Percentiles rank a stretch among this genome's conserved stretches.
Evolutionary conservation across 202 grass and related monocot species (phyloP).

Genomic region (Sporobolus alterniflorus): DNA sequence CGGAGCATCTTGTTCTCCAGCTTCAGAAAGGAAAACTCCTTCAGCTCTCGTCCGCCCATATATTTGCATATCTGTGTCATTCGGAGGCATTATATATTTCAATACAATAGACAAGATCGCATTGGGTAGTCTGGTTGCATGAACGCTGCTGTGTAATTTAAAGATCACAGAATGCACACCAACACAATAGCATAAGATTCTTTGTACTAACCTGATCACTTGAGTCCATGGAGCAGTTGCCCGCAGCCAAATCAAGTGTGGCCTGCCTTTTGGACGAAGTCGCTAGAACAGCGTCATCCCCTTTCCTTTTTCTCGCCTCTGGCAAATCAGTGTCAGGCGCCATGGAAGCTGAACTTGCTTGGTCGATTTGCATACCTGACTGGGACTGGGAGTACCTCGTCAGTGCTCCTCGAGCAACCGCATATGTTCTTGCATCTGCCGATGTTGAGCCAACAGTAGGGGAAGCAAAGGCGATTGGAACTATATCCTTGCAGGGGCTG

Average conservation of each 20-base stretch:
- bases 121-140: not conserved
- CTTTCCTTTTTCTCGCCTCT: slow-evolving; percentile 37
- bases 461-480: slow-evolving; percentile 13
- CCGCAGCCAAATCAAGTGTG: not conserved
- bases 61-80: slow-evolving; percentile 18
- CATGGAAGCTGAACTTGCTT: not conserved
- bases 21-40: slow-evolving; percentile 33
- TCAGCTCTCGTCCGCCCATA: slow-evolving; percentile 31
- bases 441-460: not conserved
- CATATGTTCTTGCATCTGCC: not conserved
- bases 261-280: not conserved
- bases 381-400: not conserved
- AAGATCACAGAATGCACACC: not conserved
- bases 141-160: not conserved
- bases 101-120: not conserved
- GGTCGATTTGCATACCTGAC: not conserved
- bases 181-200: not conserved
- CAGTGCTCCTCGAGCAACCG: not conserved
- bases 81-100: slow-evolving; percentile 1
- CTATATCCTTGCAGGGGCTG: not conserved
- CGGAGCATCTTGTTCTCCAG: slow-evolving; percentile 30
- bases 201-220: slow-evolving; percentile 27
- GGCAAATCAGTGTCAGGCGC: not conserved
- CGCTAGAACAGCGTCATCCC: not conserved
- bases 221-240: not conserved